Evolutionary conservation across 371 early-diverging fungal species (phyloP).

Genomic region (Mortierella polycephala): DNA sequence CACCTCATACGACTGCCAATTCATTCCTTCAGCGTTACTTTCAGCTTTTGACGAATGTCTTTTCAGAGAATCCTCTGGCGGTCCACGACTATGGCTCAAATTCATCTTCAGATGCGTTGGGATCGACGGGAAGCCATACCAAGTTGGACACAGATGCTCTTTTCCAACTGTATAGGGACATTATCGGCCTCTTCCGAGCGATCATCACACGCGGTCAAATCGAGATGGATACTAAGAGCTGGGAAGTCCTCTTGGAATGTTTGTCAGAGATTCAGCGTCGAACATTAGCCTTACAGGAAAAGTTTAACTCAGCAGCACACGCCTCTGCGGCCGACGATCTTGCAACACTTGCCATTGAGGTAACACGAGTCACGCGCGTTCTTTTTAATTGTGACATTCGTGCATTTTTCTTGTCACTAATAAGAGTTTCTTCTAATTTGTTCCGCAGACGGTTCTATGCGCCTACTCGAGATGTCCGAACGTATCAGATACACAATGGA

Average conservation of each 20-base stretch:
- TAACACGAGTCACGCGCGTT: constrained; percentile 25
- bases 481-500: constrained; percentile 61
- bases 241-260: constrained; percentile 63
- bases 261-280: constrained; percentile 67
- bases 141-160: constrained; percentile 65
- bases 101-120: constrained; percentile 41
- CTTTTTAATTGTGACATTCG: no score
- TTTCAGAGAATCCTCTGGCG: constrained; percentile 51
- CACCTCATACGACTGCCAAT: constrained; percentile 59
- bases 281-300: constrained; percentile 63
- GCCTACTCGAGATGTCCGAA: constrained; percentile 68
- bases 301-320: constrained; percentile 59
- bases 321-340: constrained; percentile 64
- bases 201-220: constrained; percentile 68
- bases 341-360: constrained; percentile 67
- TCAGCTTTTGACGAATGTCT: constrained; percentile 63
- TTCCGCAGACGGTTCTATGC: constrained; percentile 62
- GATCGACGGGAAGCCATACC: constrained; percentile 31
- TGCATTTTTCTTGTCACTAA: no score
- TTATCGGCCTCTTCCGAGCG: constrained; percentile 69
- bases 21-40: constrained; percentile 69
- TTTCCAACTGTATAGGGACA: constrained; percentile 63
- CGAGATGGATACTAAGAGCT: constrained; percentile 70
- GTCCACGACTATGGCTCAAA: constrained; percentile 31
- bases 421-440: neutral